Evolutionary conservation across 257 asterid genomes (phyloP), one percentile per base, ranked within the genome.

Genomic region (Osmanthus fragrans): DNA sequence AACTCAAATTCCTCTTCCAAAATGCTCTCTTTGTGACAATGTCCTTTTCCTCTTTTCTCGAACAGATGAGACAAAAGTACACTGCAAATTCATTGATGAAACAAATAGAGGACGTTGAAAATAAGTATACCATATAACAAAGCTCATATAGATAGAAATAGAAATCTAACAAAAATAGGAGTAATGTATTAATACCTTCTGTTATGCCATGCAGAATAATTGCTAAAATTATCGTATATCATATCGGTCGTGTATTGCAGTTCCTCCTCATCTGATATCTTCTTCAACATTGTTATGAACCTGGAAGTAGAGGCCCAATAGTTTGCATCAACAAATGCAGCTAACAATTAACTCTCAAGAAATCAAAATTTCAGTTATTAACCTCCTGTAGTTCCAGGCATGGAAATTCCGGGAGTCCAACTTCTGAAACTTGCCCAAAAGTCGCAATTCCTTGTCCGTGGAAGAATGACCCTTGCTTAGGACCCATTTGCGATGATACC

Each of bases 181-280:
- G 21, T 3, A 13, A 60, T 66, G 27, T 9, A 58, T 58, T 23
- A 71, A 70, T 82, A 92, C 99, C 98, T 92, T 77, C 98, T 89
- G 80, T 90, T 92, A 83, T 96, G 99, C 98, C 99, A 96, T 79
- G 99, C 99, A 80, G 99, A 96, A 85, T 96, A 96, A 84, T 96
- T 96, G 90, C 99, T 96, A 73, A 96, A 93, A 82, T 93, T 92
- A 75, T 89, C 93, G 23, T 85, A 64, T 81, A 96, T 93, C 96
- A 89, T 86, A 80, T 88, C 88, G 13, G 95, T 92, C 0, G 97
- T 92, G 82, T 92, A 93, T 12, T 88, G 82, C 34, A 96, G 88
- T 81, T 96, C 99, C 71, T 89, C 90, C 86, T 88, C 90, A 84
- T 88, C 92, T 3, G 97, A 89, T 64, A 96, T 86, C 77, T 89